phyloP scores from a whole-genome alignment of 2,329 filamentous ascomycete genomes.

The Botryosphaeria dothidea region DNA sequence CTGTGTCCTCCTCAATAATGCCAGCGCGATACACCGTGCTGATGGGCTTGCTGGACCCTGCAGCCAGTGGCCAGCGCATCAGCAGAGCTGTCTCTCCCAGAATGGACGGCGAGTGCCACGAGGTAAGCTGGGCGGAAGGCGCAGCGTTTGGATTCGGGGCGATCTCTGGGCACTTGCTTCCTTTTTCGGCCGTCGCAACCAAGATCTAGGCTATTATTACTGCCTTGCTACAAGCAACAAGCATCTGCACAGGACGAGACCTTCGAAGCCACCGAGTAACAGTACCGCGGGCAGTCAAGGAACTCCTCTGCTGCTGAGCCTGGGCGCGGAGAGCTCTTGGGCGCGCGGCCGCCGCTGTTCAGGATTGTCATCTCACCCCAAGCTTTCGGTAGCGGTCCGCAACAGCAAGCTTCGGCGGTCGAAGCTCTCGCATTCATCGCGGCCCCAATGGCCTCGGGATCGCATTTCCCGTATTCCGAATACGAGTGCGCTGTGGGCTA shows the following conservation, averaged over 20 bases:
- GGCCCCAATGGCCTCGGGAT: neutral
- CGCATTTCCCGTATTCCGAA: conserved; percentile 2
- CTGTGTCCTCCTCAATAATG: no score
- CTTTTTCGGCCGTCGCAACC: neutral
- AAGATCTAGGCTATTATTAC: conserved; percentile 2
- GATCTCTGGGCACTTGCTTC: neutral
- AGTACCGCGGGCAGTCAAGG: no score
- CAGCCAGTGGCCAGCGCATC: neutral
- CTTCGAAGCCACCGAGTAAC: no score
- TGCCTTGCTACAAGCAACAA: neutral
- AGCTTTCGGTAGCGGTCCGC: neutral
- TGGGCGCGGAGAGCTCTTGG: no score
- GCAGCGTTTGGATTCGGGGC: neutral
- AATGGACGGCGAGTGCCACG: neutral
- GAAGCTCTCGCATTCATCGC: neutral
- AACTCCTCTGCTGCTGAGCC: no score
- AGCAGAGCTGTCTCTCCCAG: neutral
- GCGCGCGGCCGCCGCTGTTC: no score
- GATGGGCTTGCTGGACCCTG: conserved; percentile 6
- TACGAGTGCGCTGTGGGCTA: neutral
- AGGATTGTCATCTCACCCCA: neutral
- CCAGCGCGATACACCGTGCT: neutral
- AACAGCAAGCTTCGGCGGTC: neutral
- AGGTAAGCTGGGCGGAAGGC: neutral
- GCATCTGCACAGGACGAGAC: no score